phyloP scores from a whole-genome alignment of 441 rosid species.

The Iberis amara region DNA sequence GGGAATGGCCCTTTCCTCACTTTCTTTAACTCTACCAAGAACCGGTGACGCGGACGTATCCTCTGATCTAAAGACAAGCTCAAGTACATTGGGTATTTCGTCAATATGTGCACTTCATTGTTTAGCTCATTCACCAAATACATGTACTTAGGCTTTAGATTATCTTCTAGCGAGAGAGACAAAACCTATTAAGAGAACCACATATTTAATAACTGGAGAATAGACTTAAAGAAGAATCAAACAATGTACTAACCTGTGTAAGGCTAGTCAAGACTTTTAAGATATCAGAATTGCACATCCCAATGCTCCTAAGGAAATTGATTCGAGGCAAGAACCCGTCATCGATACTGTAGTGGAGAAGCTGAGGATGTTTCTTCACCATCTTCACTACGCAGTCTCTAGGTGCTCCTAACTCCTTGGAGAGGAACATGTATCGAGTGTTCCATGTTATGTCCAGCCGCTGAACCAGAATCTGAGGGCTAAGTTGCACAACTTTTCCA shows the following conservation, averaged over 20 bases:
- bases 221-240: constrained; percentile 5
- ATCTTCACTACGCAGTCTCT: constrained; percentile 80
- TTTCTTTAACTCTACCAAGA: constrained; percentile 79
- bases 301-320: constrained; percentile 83
- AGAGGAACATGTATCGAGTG: constrained; percentile 76
- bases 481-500: constrained; percentile 86
- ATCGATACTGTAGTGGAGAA: constrained; percentile 89
- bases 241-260: constrained; percentile 59
- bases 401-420: constrained; percentile 88
- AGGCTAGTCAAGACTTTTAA: constrained; percentile 91
- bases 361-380: constrained; percentile 92
- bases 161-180: constrained; percentile 85
- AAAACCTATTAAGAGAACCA: constrained; percentile 48
- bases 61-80: constrained; percentile 91
- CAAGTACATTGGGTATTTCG: constrained; percentile 78
- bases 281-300: constrained; percentile 74
- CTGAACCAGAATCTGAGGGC: constrained; percentile 94
- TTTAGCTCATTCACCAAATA: constrained; percentile 80
- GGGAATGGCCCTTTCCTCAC: constrained; percentile 96
- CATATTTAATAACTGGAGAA: constrained; percentile 1
- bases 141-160: constrained; percentile 84
- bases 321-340: constrained; percentile 86
- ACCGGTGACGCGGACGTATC: constrained; percentile 91
- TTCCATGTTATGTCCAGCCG: constrained; percentile 90
- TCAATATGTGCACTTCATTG: constrained; percentile 71